Evolutionary conservation across 192 early-diverging fungal species (phyloP).

Genomic region (Geranomyces michiganensis): DNA sequence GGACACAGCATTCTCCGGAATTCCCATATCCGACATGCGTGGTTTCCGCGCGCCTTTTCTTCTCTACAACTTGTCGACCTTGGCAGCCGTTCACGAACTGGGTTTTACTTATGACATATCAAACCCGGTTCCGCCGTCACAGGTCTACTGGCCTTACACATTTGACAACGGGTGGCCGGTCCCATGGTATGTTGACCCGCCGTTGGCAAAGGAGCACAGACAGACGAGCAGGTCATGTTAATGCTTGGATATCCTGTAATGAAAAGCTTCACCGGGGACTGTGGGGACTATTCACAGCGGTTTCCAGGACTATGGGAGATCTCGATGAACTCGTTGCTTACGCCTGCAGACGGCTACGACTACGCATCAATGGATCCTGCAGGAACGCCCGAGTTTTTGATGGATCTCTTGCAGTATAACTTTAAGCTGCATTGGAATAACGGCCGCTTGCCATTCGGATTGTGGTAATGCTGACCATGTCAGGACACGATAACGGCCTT

Average conservation of each 20-base stretch:
- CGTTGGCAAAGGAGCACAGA: too few species aligned
- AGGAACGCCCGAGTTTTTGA: slow-evolving; percentile 43
- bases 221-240: too few species aligned
- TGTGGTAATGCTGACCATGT: slow-evolving; percentile 20
- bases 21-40: slow-evolving; percentile 58
- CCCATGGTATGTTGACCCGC: background rate
- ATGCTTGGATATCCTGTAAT: too few species aligned
- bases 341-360: slow-evolving; percentile 42
- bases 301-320: slow-evolving; percentile 69
- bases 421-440: slow-evolving; percentile 18
- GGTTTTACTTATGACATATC: slow-evolving; percentile 62
- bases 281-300: slow-evolving; percentile 37
- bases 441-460: slow-evolving; percentile 3
- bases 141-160: slow-evolving; percentile 65
- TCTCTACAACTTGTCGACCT: slow-evolving; percentile 53
- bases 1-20: slow-evolving; percentile 50
- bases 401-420: slow-evolving; percentile 52
- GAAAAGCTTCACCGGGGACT: too few species aligned
- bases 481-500: background rate
- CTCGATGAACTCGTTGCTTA: slow-evolving; percentile 62
- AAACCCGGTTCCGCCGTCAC: slow-evolving; percentile 39
- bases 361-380: slow-evolving; percentile 58
- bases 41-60: slow-evolving; percentile 73
- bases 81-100: slow-evolving; percentile 42
- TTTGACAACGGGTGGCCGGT: slow-evolving; percentile 57